These are phyloP conservation scores for Malassezia caprae DNA, from an alignment of 1,284 basidiomycete genomes.

Conservation along the genomic window DNA sequence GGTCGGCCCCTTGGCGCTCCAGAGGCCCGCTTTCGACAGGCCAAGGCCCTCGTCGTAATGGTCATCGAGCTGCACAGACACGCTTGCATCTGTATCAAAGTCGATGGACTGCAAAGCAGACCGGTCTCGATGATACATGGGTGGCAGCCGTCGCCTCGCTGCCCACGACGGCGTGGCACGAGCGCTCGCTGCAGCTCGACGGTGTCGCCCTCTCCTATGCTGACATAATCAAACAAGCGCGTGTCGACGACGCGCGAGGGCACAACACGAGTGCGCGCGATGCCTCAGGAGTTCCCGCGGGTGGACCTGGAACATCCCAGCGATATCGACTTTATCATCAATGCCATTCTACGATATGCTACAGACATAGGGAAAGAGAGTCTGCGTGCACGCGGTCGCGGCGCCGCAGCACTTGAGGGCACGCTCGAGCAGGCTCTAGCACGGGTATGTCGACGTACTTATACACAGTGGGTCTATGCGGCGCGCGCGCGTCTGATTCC, in stretches of 20 bases:
- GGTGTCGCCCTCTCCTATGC: neutral
- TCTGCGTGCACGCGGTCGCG: constrained; percentile 7
- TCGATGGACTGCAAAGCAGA: constrained; percentile 27
- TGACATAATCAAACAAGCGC: neutral
- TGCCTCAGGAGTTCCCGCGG: constrained; percentile 17
- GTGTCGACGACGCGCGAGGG: neutral
- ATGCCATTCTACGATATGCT: constrained; percentile 9
- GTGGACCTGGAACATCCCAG: constrained; percentile 18
- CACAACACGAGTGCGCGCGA: neutral
- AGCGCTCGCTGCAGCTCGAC: neutral
- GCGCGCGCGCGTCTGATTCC: constrained; percentile 14
- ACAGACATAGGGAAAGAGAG: constrained; percentile 4
- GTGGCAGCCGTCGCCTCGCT: neutral
- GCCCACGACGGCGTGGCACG: constrained; percentile 1
- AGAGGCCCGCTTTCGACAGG: constrained; percentile 21
- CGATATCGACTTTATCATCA: constrained; percentile 14
- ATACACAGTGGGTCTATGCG: constrained; percentile 16
- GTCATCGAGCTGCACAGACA: constrained; percentile 28
- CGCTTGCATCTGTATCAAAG: constrained; percentile 40
- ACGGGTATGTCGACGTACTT: constrained; percentile 4
- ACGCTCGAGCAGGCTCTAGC: constrained; percentile 12
- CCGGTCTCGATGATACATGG: constrained; percentile 10
- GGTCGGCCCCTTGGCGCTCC: constrained; percentile 40
- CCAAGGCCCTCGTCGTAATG: constrained; percentile 35
- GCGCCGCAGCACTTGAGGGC: constrained; percentile 3